These are phyloP conservation scores for Citrullus amarus DNA, from an alignment of 306 rosid genomes.

Conservation along the genomic window DNA sequence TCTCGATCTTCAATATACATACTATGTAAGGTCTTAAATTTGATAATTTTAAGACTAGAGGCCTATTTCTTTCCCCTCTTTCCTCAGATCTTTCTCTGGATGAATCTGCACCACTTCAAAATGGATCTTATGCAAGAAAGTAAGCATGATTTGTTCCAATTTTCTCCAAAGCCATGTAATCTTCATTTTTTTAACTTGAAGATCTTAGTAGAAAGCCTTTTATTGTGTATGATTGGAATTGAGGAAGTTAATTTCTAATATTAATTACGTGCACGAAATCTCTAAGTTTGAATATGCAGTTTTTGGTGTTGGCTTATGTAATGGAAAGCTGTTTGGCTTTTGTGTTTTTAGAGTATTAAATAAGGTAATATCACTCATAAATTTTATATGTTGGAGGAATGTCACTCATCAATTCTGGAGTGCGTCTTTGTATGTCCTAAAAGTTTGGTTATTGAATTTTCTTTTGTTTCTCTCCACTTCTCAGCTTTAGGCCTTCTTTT, in stretches of 20 bases:
- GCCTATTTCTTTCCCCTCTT: neutral
- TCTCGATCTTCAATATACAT: neutral
- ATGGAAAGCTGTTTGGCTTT: neutral
- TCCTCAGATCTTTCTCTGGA: neutral
- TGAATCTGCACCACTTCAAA: neutral
- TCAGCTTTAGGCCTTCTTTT: neutral
- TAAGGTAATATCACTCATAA: neutral
- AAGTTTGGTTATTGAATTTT: neutral
- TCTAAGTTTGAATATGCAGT: neutral
- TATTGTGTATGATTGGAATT: neutral
- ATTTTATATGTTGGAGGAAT: neutral
- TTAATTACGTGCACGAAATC: neutral
- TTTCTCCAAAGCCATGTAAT: neutral
- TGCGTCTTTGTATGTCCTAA: neutral
- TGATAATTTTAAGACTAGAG: neutral
- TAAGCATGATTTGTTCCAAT: neutral
- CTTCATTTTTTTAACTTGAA: neutral
- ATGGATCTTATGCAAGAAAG: neutral
- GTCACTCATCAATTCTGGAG: neutral
- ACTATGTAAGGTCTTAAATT: neutral
- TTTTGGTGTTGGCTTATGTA: neutral
- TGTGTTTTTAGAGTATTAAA: neutral
- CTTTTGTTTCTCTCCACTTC: neutral
- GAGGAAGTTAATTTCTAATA: neutral
- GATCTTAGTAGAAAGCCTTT: neutral